These are phyloP conservation scores for Saccharomyces uvarum DNA, from an alignment of 1,139 yeast genomes.

Conservation along the genomic window DNA sequence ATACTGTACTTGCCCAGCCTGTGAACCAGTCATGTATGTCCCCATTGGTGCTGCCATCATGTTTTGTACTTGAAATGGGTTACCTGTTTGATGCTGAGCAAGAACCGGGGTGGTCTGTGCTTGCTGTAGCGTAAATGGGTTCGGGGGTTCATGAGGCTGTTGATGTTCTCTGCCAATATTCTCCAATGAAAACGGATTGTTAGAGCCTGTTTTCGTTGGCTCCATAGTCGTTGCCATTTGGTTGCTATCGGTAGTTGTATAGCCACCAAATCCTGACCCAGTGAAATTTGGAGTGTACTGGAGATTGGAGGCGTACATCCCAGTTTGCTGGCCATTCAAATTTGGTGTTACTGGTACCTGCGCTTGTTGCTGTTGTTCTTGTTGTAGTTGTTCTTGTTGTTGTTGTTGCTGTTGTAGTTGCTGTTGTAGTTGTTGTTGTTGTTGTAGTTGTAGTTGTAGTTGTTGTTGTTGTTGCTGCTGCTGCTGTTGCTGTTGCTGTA, in stretches of 20 bases:
- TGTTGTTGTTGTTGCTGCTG: constrained; percentile 12
- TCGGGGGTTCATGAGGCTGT: neutral
- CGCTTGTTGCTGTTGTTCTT: constrained; percentile 6
- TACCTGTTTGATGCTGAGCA: neutral
- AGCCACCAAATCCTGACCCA: constrained; percentile 55
- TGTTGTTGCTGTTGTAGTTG: constrained; percentile 12
- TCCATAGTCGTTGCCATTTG: constrained; percentile 3
- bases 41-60: neutral
- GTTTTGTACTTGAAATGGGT: neutral
- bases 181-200: constrained; percentile 27
- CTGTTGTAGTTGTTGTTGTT: neutral
- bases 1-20: neutral
- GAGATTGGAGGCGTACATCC: constrained; percentile 12
- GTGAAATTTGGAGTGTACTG: constrained; percentile 37
- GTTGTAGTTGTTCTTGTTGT: constrained; percentile 14
- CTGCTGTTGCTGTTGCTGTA: constrained; percentile 14
- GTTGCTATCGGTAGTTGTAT: constrained; percentile 13
- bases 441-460: constrained; percentile 14
- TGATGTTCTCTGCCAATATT: constrained; percentile 9
- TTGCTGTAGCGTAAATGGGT: constrained; percentile 3
- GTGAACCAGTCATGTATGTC: neutral
- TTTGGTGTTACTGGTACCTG: neutral
- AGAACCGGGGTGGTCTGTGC: neutral
- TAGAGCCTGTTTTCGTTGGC: constrained; percentile 16
- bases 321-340: neutral